A percentile compares a stretch with the other conserved stretches of the same genome.
Conservation (phyloP, 495 filamentous ascomycete species). For the Cudoniella acicularis region DNA sequence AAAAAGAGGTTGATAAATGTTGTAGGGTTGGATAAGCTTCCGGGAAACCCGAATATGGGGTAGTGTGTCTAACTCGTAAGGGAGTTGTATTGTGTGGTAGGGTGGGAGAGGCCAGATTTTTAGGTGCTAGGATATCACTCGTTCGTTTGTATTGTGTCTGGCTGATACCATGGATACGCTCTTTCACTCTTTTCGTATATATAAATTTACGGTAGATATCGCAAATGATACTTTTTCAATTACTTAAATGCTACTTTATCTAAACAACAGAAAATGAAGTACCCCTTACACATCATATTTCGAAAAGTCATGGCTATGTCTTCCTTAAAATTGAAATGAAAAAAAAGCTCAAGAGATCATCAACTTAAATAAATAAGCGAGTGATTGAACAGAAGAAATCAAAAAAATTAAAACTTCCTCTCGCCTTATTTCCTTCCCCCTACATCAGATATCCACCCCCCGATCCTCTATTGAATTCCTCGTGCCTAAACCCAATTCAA, state of each 20-base stretch:
- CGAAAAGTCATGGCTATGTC: too few species aligned
- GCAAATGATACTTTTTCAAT: neutral
- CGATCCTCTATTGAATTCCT: too few species aligned
- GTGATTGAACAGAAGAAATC: too few species aligned
- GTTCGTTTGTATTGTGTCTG: neutral
- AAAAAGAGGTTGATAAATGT: neutral
- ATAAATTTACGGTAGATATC: neutral
- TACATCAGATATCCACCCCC: too few species aligned
- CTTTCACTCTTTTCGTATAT: neutral
- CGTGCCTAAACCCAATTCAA: too few species aligned
- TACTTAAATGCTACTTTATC: neutral
- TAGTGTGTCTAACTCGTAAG: neutral
- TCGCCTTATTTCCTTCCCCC: too few species aligned
- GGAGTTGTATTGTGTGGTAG: neutral
- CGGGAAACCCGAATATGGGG: neutral
- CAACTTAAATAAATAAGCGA: too few species aligned
- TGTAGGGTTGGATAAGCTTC: neutral
- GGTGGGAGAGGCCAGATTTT: neutral
- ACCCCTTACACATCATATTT: too few species aligned
- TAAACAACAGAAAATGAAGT: too few species aligned
- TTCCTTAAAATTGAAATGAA: too few species aligned
- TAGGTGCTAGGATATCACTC: neutral
- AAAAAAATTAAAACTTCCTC: too few species aligned
- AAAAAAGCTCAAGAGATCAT: too few species aligned
- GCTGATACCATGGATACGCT: neutral